Evolutionary conservation across 768 basidiomycete genomes (phyloP).

Genomic region (Rhodotorula sphaerocarpa): DNA sequence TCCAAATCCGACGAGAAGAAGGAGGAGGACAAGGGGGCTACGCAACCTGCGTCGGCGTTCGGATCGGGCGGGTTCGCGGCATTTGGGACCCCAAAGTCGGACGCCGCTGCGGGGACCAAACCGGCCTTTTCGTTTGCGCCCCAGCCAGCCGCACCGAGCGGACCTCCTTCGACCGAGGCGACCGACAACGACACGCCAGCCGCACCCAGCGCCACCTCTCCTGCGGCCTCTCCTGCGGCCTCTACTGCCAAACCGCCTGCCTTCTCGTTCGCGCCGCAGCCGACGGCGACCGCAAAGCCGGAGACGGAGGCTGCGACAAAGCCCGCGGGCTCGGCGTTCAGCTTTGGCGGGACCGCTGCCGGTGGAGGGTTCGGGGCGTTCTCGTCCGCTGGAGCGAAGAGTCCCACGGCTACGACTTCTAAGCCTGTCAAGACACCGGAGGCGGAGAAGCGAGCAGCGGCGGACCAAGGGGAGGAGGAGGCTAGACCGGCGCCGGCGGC

Average conservation of each 20-base stretch:
- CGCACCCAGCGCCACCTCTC: too few relatives aligned
- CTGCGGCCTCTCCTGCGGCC: too few relatives aligned
- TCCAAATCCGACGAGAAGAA: background rate
- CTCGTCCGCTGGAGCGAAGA: too few relatives aligned
- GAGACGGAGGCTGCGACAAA: background rate
- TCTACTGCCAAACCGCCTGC: too few relatives aligned
- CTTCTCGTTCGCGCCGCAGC: slow-evolving; percentile 4
- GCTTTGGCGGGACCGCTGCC: background rate
- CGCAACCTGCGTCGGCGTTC: background rate
- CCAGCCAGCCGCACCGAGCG: background rate
- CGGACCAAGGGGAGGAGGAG: too few relatives aligned
- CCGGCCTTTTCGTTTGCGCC: slow-evolving; percentile 13
- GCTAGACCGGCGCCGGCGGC: too few relatives aligned
- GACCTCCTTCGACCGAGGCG: too few relatives aligned
- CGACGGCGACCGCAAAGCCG: background rate
- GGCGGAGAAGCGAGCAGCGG: too few relatives aligned
- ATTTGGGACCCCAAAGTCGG: background rate
- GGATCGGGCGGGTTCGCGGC: background rate
- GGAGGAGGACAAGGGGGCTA: background rate
- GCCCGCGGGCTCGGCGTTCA: background rate
- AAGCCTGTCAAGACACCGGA: too few relatives aligned
- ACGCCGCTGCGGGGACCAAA: background rate
- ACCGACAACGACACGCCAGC: background rate
- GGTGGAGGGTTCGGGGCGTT: too few relatives aligned
- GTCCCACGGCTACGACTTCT: too few relatives aligned